Conservation (phyloP, 495 filamentous ascomycete genomes). For the Xylaria nigripes region DNA sequence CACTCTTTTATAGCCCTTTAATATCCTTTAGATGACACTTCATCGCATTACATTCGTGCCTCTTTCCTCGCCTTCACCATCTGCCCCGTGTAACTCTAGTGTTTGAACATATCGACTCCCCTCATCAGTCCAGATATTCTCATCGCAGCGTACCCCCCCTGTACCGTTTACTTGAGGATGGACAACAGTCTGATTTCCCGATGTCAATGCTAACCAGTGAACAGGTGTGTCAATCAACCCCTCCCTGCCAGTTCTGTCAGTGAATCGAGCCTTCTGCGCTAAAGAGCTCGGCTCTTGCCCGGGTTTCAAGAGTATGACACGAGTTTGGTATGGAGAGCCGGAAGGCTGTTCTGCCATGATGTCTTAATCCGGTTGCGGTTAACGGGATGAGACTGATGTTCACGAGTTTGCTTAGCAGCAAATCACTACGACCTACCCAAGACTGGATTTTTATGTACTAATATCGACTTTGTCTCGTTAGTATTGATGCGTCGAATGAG, state of each 20-base stretch:
- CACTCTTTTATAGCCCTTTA: conserved; percentile 8
- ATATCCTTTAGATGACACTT: conserved; percentile 10
- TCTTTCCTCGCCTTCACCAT: background rate
- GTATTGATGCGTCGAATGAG: background rate
- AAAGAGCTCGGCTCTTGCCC: background rate
- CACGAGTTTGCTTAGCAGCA: background rate
- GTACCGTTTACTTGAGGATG: background rate
- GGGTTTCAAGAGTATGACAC: background rate
- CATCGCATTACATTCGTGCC: conserved; percentile 6
- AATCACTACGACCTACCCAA: background rate
- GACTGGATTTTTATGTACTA: too few species aligned
- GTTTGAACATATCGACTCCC: background rate
- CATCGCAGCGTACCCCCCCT: background rate
- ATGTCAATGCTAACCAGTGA: background rate
- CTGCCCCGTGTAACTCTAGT: conserved; percentile 6
- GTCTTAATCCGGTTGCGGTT: background rate
- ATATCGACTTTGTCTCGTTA: too few species aligned
- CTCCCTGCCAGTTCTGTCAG: background rate
- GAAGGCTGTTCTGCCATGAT: background rate
- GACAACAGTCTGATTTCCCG: background rate
- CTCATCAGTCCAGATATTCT: background rate
- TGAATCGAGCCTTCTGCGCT: background rate
- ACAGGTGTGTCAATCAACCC: background rate
- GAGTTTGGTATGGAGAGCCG: background rate
- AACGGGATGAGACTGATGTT: background rate